Evolutionary conservation across 1,284 basidiomycete genomes (phyloP), one percentile per base, ranked within the genome.

Genomic region (Neonothopanus nambi): DNA sequence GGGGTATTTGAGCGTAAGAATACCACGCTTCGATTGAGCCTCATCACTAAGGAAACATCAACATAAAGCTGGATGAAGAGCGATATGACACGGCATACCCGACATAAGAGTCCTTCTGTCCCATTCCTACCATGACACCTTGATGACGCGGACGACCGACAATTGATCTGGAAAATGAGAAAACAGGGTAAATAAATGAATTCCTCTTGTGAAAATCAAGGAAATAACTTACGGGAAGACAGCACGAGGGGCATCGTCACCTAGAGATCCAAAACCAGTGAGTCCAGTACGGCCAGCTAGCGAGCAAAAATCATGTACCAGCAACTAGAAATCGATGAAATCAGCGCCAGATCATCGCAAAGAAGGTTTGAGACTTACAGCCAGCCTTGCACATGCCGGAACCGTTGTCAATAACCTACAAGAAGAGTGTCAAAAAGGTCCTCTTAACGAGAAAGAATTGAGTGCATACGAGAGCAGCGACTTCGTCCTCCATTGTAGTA

Each of bases 1-100:
- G n/a, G 86, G 85, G 74, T 89, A 91, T 79, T 77, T 93, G 74
- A 94, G 81, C 58, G 90, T 93, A 58, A 95, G 78, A 74, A 94
- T 92, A 85, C 92, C 92, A 78, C 92, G 89, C 81, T 94, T 94
- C 48, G 90, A 89, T 74, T 93, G 91, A 40, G 91, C 91, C 73
- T 94, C 91, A 65, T 93, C 91, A 68, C 84, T 87, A 59, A 3
- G n/a, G 17, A 21, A 15, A 11, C 11, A 11, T 35, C 41, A 21
- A 24, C 8, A 47, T 41, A 24, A 15, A 15, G 36, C 20, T 15
- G 18, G 7, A 23, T 1, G 24, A n/a, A 35, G 5, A 36, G n/a
- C 33, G 42, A 36, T 21, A 23, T 18, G 35, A n/a, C 2, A 35
- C 4, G 8, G 52, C 78, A 55, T 61, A 86, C 84, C 87, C 88